Evolutionary conservation across 1,139 yeast species (phyloP).

Genomic region (Arxiozyma telluris): DNA sequence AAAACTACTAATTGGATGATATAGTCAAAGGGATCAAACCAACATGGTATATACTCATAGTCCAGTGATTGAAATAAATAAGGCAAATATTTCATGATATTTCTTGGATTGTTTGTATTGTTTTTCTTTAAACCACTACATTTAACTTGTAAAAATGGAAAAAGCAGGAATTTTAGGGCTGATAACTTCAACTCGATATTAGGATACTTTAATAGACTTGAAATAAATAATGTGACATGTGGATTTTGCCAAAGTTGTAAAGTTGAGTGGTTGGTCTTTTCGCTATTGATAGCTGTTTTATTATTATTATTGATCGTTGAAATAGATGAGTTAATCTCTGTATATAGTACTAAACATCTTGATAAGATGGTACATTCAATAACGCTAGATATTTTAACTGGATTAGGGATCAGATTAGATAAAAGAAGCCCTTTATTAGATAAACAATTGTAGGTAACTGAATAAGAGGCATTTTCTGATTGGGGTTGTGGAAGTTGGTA

Average conservation of each 20-base stretch:
- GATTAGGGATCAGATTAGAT: conserved; percentile 16
- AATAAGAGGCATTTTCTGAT: neutral
- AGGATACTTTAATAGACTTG: conserved; percentile 20
- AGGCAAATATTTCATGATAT: conserved; percentile 16
- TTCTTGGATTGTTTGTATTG: neutral
- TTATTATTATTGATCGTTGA: neutral
- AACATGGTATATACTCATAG: conserved; percentile 21
- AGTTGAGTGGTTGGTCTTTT: neutral
- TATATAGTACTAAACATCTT: conserved; percentile 15
- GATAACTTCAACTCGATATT: conserved; percentile 19
- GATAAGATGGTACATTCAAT: conserved; percentile 17
- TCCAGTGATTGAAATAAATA: conserved; percentile 23
- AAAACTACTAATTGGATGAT: conserved; percentile 15
- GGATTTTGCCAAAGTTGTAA: conserved; percentile 12
- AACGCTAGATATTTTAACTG: conserved; percentile 16
- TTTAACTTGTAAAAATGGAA: conserved; percentile 13
- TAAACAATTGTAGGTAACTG: conserved; percentile 11
- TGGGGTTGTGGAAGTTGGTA: neutral
- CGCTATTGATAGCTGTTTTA: neutral
- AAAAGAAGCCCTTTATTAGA: conserved; percentile 15
- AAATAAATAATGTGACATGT: conserved; percentile 15
- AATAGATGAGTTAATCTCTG: conserved; percentile 3
- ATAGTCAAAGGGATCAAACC: conserved; percentile 27
- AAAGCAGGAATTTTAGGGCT: conserved; percentile 16
- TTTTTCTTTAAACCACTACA: conserved; percentile 5